These are phyloP conservation scores for Zymoseptoria passerinii DNA, from an alignment of 2,329 filamentous ascomycete species.

Conservation along the genomic window DNA sequence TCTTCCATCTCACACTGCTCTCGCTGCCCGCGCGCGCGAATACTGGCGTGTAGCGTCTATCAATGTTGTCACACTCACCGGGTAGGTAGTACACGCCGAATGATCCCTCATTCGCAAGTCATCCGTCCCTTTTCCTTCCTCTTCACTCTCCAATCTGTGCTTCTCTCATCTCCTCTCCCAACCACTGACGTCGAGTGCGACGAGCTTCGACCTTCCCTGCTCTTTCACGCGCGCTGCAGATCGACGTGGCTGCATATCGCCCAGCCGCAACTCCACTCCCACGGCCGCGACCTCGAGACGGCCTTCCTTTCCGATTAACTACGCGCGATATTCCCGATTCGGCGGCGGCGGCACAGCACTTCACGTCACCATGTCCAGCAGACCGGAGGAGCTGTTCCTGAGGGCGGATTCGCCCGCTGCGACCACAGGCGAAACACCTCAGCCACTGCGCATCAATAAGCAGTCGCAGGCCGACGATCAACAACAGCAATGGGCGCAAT, in stretches of 20 bases:
- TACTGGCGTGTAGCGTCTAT: no score
- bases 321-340: neutral
- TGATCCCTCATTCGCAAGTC: no score
- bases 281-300: neutral
- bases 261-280: neutral
- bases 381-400: conserved; percentile 18
- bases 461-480: conserved; percentile 17
- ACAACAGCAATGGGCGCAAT: conserved; percentile 29
- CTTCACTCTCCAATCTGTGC: no score
- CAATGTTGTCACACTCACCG: no score
- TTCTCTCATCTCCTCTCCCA: neutral
- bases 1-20: no score
- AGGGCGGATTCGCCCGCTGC: conserved; percentile 9
- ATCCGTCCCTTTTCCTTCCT: neutral
- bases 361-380: conserved; percentile 10
- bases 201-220: neutral
- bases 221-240: neutral
- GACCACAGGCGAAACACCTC: conserved; percentile 19
- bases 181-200: neutral
- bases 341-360: neutral
- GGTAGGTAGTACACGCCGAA: no score
- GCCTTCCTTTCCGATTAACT: neutral
- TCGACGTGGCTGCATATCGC: neutral
- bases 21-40: no score
- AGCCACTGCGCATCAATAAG: conserved; percentile 28